phyloP scores from a whole-genome alignment of 495 filamentous ascomycete species.

The Neurospora hispaniola region DNA sequence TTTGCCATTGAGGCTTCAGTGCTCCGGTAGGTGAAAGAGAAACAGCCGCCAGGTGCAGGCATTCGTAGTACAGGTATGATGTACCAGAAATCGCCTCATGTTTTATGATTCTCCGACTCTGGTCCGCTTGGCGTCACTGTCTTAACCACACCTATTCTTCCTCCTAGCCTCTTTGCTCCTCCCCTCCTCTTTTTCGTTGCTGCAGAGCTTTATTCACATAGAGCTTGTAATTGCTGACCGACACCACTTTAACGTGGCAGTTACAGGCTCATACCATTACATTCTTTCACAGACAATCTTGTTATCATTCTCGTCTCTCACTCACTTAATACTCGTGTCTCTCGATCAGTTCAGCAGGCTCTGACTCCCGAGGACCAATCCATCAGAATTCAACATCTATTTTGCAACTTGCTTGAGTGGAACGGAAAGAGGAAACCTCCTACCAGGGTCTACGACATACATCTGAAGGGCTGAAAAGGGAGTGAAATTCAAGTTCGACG shows the following conservation, averaged over 20 bases:
- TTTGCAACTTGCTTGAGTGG: slow-evolving; percentile 7
- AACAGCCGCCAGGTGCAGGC: slow-evolving; percentile 31
- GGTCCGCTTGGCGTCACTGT: slow-evolving; percentile 26
- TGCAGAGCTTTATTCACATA: slow-evolving; percentile 18
- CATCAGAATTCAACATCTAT: slow-evolving; percentile 2
- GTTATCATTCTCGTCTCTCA: slow-evolving; percentile 18
- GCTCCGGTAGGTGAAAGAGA: slow-evolving; percentile 7
- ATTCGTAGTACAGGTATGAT: slow-evolving; percentile 43
- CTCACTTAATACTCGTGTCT: slow-evolving; percentile 16
- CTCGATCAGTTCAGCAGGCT: slow-evolving; percentile 45
- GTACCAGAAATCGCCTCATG: slow-evolving; percentile 32
- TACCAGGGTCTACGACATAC: slow-evolving; percentile 6
- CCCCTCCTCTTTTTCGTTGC: slow-evolving; percentile 20
- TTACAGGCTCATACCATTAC: slow-evolving; percentile 36
- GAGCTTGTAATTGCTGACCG: slow-evolving; percentile 35
- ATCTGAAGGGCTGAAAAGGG: slow-evolving; percentile 4
- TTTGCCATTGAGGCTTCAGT: not conserved
- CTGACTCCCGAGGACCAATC: slow-evolving; percentile 31
- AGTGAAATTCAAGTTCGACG: not conserved
- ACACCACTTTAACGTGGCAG: slow-evolving; percentile 26
- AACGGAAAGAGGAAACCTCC: not conserved
- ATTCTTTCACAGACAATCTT: slow-evolving; percentile 12
- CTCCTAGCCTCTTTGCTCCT: slow-evolving; percentile 19
- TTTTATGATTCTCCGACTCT: slow-evolving; percentile 24
- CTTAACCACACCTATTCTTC: slow-evolving; percentile 35